Evolutionary conservation across 352 stramenopile genomes (phyloP).

Genomic region (Paralagenidium karlingii): DNA sequence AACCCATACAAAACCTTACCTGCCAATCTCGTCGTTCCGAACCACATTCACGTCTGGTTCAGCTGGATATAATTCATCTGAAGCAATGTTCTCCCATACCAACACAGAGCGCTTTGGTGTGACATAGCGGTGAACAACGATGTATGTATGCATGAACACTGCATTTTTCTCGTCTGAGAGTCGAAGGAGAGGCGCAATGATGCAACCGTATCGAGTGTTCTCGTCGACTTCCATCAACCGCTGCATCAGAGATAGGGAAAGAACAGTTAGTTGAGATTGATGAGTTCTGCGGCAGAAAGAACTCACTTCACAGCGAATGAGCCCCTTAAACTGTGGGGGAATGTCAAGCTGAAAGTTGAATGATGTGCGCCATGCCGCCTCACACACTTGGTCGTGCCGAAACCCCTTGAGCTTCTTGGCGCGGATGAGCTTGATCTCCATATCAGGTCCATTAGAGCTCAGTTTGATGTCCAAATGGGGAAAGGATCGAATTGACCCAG

Average conservation of each 20-base stretch:
- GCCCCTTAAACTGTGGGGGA: conserved; percentile 37
- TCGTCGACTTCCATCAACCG: conserved; percentile 65
- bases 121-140: conserved; percentile 45
- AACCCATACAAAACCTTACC: conserved; percentile 15
- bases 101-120: conserved; percentile 43
- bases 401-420: conserved; percentile 39
- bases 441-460: conserved; percentile 63
- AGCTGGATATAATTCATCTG: conserved; percentile 54
- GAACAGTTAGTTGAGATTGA: neutral
- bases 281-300: neutral
- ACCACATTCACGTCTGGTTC: conserved; percentile 41
- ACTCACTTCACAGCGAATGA: conserved; percentile 45
- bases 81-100: conserved; percentile 53
- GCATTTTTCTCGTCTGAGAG: conserved; percentile 36
- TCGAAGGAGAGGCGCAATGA: conserved; percentile 54
- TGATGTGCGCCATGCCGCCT: conserved; percentile 64
- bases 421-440: conserved; percentile 68
- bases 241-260: conserved; percentile 2
- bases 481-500: conserved; percentile 21
- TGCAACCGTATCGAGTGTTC: conserved; percentile 67
- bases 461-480: conserved; percentile 69
- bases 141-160: conserved; percentile 71
- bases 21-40: conserved; percentile 69
- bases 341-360: conserved; percentile 71
- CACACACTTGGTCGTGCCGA: conserved; percentile 41